Evolutionary conservation across 2,329 filamentous ascomycete genomes (phyloP).

Genomic region (Pestalotiopsis fici): DNA sequence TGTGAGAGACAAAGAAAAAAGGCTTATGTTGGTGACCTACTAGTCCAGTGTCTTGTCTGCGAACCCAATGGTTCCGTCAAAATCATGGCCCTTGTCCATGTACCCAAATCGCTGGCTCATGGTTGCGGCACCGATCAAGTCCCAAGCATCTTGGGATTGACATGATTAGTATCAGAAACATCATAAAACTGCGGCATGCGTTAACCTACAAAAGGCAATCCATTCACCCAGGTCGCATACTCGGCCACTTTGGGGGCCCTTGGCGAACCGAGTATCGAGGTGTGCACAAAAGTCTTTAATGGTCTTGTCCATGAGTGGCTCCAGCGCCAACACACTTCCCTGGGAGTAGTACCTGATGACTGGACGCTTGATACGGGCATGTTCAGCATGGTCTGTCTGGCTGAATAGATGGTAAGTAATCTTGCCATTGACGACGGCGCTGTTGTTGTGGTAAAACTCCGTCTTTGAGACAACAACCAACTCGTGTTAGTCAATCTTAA

Average conservation of each 20-base stretch:
- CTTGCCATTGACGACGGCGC: slow-evolving; percentile 24
- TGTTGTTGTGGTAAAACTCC: slow-evolving; percentile 28
- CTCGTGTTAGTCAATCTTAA: neutral
- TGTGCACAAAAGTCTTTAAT: slow-evolving; percentile 24
- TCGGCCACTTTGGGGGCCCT: slow-evolving; percentile 9
- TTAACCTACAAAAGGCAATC: slow-evolving; percentile 25
- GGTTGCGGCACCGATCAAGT: slow-evolving; percentile 40
- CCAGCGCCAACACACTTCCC: slow-evolving; percentile 21
- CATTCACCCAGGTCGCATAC: slow-evolving; percentile 25
- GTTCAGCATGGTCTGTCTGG: slow-evolving; percentile 21
- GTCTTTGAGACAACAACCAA: slow-evolving; percentile 16
- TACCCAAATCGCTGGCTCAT: slow-evolving; percentile 43
- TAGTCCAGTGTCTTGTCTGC: slow-evolving; percentile 31
- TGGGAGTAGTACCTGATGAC: slow-evolving; percentile 26
- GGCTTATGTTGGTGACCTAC: neutral
- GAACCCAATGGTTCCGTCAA: slow-evolving; percentile 33
- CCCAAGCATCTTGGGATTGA: slow-evolving; percentile 31
- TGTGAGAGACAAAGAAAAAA: too few relatives aligned
- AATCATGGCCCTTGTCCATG: slow-evolving; percentile 36
- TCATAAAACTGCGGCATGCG: too few relatives aligned
- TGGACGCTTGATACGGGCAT: slow-evolving; percentile 25
- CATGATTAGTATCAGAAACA: neutral
- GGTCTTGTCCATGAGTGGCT: slow-evolving; percentile 27
- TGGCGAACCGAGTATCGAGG: slow-evolving; percentile 24
- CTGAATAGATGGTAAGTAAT: slow-evolving; percentile 33